Evolutionary conservation across 371 early-diverging fungal genomes (phyloP).

Genomic region (Mortierella sp.): DNA sequence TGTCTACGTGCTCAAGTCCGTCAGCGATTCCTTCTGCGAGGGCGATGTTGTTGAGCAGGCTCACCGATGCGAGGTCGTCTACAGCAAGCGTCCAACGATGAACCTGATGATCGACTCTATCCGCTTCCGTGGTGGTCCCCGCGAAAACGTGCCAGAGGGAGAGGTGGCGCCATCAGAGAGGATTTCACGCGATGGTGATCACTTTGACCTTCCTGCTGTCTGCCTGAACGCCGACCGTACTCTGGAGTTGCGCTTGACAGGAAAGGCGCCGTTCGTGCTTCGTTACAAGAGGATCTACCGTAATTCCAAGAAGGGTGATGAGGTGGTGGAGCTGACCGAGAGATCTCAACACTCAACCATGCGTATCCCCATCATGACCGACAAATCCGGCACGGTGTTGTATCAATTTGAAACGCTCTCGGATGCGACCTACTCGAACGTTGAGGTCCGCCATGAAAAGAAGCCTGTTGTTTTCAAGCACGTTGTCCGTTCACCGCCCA

Average conservation of each 20-base stretch:
- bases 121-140: conserved; percentile 50
- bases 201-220: conserved; percentile 36
- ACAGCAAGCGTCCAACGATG: conserved; percentile 47
- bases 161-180: conserved; percentile 49
- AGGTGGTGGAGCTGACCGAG: conserved; percentile 6
- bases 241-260: conserved; percentile 41
- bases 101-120: conserved; percentile 53
- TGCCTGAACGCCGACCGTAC: conserved; percentile 44
- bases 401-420: conserved; percentile 36
- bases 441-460: conserved; percentile 35
- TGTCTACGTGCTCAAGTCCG: conserved; percentile 29
- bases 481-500: conserved; percentile 31
- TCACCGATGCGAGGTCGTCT: conserved; percentile 35
- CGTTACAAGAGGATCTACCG: conserved; percentile 23
- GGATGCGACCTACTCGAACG: conserved; percentile 37
- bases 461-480: conserved; percentile 37
- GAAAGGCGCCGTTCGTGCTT: conserved; percentile 46
- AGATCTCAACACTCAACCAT: conserved; percentile 42
- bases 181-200: conserved; percentile 29
- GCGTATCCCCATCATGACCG: conserved; percentile 42
- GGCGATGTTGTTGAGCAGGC: conserved; percentile 47
- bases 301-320: conserved; percentile 23
- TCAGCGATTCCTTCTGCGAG: conserved; percentile 43
- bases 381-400: conserved; percentile 22
- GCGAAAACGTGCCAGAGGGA: conserved; percentile 39